Conservation (phyloP, 257 asterid genomes). For the Leonotis leonurus region DNA sequence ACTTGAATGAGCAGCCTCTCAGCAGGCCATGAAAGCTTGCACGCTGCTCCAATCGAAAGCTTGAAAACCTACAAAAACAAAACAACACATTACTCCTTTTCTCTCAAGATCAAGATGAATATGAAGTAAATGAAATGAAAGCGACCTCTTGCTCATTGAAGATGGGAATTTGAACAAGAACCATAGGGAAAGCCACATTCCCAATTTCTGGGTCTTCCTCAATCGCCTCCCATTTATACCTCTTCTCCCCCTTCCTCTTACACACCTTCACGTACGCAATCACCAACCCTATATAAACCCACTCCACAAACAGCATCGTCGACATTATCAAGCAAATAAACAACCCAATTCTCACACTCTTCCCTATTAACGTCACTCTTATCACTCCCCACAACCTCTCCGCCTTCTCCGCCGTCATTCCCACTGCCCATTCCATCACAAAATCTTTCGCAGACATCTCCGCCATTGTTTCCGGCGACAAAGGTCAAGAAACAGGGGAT, state of each 20-base stretch:
- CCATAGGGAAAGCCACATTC: conserved; percentile 26
- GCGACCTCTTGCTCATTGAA: conserved; percentile 38
- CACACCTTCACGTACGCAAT: conserved; percentile 17
- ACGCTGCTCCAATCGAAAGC: conserved; percentile 45
- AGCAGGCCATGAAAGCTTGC: conserved; percentile 43
- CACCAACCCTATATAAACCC: conserved; percentile 22
- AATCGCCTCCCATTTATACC: conserved; percentile 31
- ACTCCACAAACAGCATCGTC: conserved; percentile 25
- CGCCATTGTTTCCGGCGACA: neutral
- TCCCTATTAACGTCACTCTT: conserved; percentile 18
- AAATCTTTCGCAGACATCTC: neutral
- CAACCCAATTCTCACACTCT: conserved; percentile 10
- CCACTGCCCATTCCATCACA: conserved; percentile 14
- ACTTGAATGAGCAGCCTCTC: conserved; percentile 40
- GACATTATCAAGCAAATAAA: conserved; percentile 27
- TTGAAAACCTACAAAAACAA: conserved; percentile 25
- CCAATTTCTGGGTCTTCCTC: conserved; percentile 31
- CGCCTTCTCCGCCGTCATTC: conserved; percentile 14
- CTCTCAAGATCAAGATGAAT: neutral
- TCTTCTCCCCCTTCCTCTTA: conserved; percentile 17
- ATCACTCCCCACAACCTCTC: conserved; percentile 16
- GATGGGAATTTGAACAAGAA: conserved; percentile 44
- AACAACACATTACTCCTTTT: neutral
- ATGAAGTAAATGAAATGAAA: neutral
- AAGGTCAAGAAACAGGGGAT: neutral